Evolutionary conservation across 2,329 filamentous ascomycete species (phyloP).

Genomic region (Chaetomium sp.): DNA sequence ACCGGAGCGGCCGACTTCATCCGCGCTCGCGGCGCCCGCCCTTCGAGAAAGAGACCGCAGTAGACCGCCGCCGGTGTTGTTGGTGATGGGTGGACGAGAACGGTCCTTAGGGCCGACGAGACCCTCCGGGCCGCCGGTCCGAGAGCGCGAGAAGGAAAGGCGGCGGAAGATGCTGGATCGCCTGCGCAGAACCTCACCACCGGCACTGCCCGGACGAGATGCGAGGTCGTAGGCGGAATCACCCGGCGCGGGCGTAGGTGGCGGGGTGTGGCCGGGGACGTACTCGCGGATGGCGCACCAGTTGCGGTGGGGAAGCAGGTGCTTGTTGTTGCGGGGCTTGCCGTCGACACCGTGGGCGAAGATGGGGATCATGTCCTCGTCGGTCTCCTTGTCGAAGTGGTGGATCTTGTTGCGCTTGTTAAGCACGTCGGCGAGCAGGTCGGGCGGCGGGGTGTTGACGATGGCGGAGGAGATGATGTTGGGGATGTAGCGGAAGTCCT

Average conservation of each 20-base stretch:
- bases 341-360: constrained; percentile 87
- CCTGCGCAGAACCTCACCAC: constrained; percentile 30
- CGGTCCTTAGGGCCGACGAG: constrained; percentile 15
- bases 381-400: constrained; percentile 68
- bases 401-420: constrained; percentile 86
- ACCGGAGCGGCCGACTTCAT: constrained; percentile 15
- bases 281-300: constrained; percentile 93
- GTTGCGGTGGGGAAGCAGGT: constrained; percentile 80
- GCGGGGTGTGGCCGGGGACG: constrained; percentile 68
- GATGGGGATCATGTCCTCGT: constrained; percentile 93
- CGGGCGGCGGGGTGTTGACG: constrained; percentile 82
- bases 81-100: constrained; percentile 23
- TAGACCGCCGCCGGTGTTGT: constrained; percentile 9
- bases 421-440: constrained; percentile 81
- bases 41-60: constrained; percentile 22
- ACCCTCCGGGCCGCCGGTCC: constrained; percentile 8
- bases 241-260: constrained; percentile 59
- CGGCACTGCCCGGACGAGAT: constrained; percentile 38
- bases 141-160: constrained; percentile 26
- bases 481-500: constrained; percentile 93
- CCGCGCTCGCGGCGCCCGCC: constrained; percentile 20
- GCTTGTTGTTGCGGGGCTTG: constrained; percentile 84
- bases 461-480: constrained; percentile 94
- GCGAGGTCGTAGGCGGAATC: constrained; percentile 40
- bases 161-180: constrained; percentile 26